Conservation (phyloP, 305 asterid species). For the Euphrasia arctica region DNA sequence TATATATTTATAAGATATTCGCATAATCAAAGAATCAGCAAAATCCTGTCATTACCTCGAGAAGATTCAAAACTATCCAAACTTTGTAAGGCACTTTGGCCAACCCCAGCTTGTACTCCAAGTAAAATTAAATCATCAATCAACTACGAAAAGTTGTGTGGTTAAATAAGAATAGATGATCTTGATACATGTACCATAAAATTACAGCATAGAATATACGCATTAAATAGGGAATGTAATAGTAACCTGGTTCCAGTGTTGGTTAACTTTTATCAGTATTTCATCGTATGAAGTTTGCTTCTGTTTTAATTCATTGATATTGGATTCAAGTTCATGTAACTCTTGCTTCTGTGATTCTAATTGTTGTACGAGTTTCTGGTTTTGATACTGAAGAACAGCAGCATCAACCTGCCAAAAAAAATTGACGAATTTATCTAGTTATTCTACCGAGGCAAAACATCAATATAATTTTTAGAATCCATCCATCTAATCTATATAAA, state of each 20-base stretch:
- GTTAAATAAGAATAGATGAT: slow-evolving; percentile 26
- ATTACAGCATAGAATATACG: slow-evolving; percentile 9
- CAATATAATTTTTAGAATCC: slow-evolving; percentile 8
- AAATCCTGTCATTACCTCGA: slow-evolving; percentile 56
- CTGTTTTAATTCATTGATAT: slow-evolving; percentile 60
- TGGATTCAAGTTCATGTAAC: slow-evolving; percentile 71
- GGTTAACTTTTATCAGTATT: slow-evolving; percentile 62
- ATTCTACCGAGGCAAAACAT: slow-evolving; percentile 4
- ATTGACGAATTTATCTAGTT: slow-evolving; percentile 22
- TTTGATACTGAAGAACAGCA: slow-evolving; percentile 91
- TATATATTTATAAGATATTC: slow-evolving; percentile 13
- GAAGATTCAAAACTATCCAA: slow-evolving; percentile 61
- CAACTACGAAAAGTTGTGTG: slow-evolving; percentile 47
- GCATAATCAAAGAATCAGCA: slow-evolving; percentile 14
- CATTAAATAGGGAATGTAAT: slow-evolving; percentile 16
- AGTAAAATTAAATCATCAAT: slow-evolving; percentile 73
- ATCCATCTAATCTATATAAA: background rate
- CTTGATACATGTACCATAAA: slow-evolving; percentile 16
- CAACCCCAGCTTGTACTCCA: slow-evolving; percentile 70
- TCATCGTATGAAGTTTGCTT: slow-evolving; percentile 78
- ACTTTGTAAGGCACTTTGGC: slow-evolving; percentile 46
- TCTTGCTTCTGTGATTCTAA: slow-evolving; percentile 81
- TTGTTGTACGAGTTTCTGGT: slow-evolving; percentile 93
- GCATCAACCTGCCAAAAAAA: slow-evolving; percentile 72
- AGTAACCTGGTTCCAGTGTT: slow-evolving; percentile 85